Conservation (phyloP, 345 rosid genomes). For the Dovyalis caffra region DNA sequence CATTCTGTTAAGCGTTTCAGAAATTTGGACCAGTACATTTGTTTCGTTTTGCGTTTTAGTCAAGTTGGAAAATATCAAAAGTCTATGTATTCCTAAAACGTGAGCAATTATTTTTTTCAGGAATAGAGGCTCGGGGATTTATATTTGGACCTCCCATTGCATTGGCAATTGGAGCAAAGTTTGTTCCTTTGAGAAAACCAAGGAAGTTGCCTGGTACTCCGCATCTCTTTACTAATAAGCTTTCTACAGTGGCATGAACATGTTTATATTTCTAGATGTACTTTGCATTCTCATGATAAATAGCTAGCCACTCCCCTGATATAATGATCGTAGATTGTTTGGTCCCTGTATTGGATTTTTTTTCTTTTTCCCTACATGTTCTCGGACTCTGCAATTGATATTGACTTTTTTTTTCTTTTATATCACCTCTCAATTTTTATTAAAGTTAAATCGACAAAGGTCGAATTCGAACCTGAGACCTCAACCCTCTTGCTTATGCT, state of each 20-base stretch:
- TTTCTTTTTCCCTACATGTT: neutral
- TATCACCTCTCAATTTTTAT: neutral
- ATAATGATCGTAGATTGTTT: neutral
- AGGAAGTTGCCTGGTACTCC: slow-evolving; percentile 79
- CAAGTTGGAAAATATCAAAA: neutral
- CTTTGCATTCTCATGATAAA: neutral
- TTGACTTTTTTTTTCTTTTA: neutral
- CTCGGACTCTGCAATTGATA: neutral
- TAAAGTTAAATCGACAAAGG: neutral
- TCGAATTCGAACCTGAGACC: neutral
- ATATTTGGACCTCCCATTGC: slow-evolving; percentile 96
- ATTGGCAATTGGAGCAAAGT: slow-evolving; percentile 95
- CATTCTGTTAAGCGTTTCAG: neutral
- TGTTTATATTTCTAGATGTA: neutral
- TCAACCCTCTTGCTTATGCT: neutral
- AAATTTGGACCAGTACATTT: neutral
- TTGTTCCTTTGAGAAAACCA: slow-evolving; percentile 91
- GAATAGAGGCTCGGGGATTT: slow-evolving; percentile 96
- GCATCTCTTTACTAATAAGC: neutral
- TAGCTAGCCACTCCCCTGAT: neutral
- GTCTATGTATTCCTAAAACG: slow-evolving; percentile 1
- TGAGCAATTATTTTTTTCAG: slow-evolving; percentile 33
- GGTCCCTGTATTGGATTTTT: neutral
- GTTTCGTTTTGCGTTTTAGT: too few relatives aligned
- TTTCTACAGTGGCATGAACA: neutral